Base-by-base conservation (phyloP, 139 green algal species). In the Chlorella ohadii region DNA sequence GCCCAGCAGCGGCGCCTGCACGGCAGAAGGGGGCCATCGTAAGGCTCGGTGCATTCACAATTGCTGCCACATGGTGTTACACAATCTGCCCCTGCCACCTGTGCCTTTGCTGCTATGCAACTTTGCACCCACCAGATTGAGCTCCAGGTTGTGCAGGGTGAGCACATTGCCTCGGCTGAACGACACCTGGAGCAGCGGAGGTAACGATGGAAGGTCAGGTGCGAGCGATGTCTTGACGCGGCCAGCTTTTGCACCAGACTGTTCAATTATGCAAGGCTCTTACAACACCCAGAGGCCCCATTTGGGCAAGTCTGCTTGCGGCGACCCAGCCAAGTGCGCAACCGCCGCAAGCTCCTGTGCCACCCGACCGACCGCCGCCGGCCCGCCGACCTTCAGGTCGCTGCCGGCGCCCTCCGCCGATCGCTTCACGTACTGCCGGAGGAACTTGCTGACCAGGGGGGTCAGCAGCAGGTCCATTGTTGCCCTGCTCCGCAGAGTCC, bases 91-190 rank as follows among this genome's bases (percentile, higher is more conserved):
- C n/a, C n/a, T n/a, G n/a, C n/a, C n/a, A n/a, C n/a, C n/a, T n/a
- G n/a, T n/a, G n/a, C n/a, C n/a, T n/a, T n/a, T n/a, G n/a, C n/a
- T n/a, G n/a, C n/a, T n/a, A n/a, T n/a, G 44, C 44, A 6, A 9
- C 44, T 9, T 51, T 6, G 51, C 51, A 59, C 51, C 51, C 51
- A 59, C 51, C 33, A 93, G 56, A 59, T 91, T 84, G 6, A 93
- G 82, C 82, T 93, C 90, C 68, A 93, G 82, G 70, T 92, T 89
- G 67, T 90, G 85, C 74, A 93, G 70, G 4, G 84, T 72, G 33
- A 90, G 55, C 22, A 34, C 36, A n/a, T 72, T 79, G 38, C 76
- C 56, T 1, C 80, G 31, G 63, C 51, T 80, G 71, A 86, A 74
- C 23, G 72, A 74, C 19, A 82, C 71, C 71, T 82, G 56, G 44